A percentile compares a stretch with the other conserved stretches of the same genome.
phyloP scores from a whole-genome alignment of 441 rosid genomes.

The Populus hybrid region DNA sequence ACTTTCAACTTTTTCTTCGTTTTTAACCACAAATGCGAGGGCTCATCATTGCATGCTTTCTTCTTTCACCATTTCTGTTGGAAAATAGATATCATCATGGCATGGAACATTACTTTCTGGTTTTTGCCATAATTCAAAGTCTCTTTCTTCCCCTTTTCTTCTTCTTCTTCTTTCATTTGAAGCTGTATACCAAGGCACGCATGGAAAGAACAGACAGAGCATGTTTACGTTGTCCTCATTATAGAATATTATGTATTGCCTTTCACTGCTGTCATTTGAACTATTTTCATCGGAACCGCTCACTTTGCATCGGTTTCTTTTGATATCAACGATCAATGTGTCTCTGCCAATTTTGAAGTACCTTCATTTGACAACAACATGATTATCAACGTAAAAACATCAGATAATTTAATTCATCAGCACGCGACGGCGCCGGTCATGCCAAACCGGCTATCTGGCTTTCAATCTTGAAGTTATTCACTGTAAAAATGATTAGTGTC shows the following conservation, averaged over 20 bases:
- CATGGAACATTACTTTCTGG: not conserved
- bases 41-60: not conserved
- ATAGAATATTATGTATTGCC: too few species aligned
- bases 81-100: not conserved
- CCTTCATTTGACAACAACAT: not conserved
- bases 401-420: constrained; percentile 5
- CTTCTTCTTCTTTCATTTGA: too few species aligned
- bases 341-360: too few species aligned
- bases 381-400: constrained; percentile 9
- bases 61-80: not conserved
- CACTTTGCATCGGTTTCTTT: too few species aligned
- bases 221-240: too few species aligned
- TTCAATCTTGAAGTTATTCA: constrained; percentile 6
- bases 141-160: too few species aligned
- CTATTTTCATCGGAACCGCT: too few species aligned
- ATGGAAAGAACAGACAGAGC: too few species aligned
- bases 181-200: too few species aligned
- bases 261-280: too few species aligned
- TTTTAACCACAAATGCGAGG: not conserved
- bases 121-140: too few species aligned
- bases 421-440: not conserved
- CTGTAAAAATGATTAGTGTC: not conserved
- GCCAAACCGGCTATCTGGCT: constrained; percentile 12
- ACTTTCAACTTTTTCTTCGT: not conserved
- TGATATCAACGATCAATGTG: too few species aligned